These are phyloP conservation scores for Thymus mandschuricus DNA, from an alignment of 257 asterid genomes.

Conservation along the genomic window DNA sequence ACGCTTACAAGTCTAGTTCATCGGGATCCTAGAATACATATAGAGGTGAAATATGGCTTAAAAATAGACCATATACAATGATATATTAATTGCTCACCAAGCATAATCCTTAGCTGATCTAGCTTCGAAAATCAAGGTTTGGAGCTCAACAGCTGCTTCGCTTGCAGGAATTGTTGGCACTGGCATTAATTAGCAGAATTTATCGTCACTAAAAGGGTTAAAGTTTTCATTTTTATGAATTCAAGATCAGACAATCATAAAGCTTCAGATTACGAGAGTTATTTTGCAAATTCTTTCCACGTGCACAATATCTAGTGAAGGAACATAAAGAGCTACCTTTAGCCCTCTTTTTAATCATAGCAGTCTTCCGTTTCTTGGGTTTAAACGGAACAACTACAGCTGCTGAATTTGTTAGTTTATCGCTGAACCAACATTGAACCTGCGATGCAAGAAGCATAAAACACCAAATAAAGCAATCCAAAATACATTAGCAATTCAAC, in stretches of 20 bases:
- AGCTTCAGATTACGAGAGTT: not conserved
- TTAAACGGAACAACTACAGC: constrained; percentile 36
- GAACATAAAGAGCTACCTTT: constrained; percentile 35
- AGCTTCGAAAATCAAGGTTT: constrained; percentile 80
- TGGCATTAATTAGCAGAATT: constrained; percentile 30
- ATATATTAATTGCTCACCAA: constrained; percentile 61
- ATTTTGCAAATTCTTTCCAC: constrained; percentile 1
- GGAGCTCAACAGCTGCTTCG: constrained; percentile 69
- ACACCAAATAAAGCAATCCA: not conserved
- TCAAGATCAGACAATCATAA: too few relatives aligned
- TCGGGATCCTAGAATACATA: constrained; percentile 8
- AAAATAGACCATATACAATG: constrained; percentile 3
- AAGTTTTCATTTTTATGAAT: not conserved
- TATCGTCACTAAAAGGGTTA: constrained; percentile 15
- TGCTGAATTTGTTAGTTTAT: constrained; percentile 38
- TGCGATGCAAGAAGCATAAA: constrained; percentile 28
- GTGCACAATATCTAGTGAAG: constrained; percentile 15
- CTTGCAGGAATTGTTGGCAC: constrained; percentile 51
- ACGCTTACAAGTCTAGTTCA: not conserved
- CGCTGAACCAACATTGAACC: constrained; percentile 77
- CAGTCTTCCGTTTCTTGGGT: constrained; percentile 30
- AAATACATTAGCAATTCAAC: constrained; percentile 1
- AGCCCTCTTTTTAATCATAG: constrained; percentile 32
- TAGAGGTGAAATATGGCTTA: constrained; percentile 1
- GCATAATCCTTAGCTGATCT: constrained; percentile 83